Conservation (phyloP, 768 basidiomycete genomes). For the Rubroboletus pulcherrimus region DNA sequence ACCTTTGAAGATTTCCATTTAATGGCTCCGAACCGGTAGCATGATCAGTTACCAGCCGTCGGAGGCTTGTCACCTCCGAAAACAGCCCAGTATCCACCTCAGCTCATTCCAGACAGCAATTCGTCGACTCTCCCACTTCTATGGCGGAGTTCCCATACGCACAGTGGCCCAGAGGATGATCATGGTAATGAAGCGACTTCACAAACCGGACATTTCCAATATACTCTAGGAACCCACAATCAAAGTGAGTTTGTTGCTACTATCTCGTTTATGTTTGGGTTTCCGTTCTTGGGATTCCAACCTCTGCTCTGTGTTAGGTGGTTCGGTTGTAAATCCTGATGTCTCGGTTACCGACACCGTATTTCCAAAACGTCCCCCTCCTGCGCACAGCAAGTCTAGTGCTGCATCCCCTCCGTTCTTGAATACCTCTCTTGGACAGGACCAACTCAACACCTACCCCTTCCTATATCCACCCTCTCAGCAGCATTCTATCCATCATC, state of each 20-base stretch:
- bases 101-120: background rate
- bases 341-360: background rate
- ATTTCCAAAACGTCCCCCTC: background rate
- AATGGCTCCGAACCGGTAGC: background rate
- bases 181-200: background rate
- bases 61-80: background rate
- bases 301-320: background rate
- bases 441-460: background rate
- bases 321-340: background rate
- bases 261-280: background rate
- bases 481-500: background rate
- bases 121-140: background rate
- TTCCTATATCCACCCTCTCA: background rate
- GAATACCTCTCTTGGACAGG: background rate
- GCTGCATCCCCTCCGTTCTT: background rate
- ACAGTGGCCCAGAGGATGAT: background rate
- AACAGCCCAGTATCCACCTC: background rate
- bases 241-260: background rate
- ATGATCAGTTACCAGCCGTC: background rate
- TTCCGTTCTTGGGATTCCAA: background rate
- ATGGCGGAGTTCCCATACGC: background rate
- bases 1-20: background rate
- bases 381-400: background rate
- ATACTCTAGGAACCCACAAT: background rate
- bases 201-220: background rate